phyloP scores from a whole-genome alignment of 2,329 filamentous ascomycete species.

The Calonectria ilicicola region DNA sequence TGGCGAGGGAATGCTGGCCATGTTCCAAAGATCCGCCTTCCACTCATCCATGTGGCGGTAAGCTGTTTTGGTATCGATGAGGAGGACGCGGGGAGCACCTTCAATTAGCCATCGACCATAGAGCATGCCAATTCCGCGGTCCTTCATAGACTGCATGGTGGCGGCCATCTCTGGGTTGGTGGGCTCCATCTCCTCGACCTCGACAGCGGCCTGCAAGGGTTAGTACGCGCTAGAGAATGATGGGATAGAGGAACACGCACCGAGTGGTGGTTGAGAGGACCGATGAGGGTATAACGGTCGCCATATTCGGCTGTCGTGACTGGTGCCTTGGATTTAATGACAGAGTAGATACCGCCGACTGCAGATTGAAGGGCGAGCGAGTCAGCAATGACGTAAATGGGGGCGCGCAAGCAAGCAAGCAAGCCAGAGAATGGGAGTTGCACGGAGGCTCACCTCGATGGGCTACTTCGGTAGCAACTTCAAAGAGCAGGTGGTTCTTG shows the following conservation, averaged over 20 bases:
- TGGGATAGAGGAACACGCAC: conserved; percentile 61
- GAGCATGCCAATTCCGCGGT: conserved; percentile 87
- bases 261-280: conserved; percentile 91
- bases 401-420: neutral
- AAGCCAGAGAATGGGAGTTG: conserved; percentile 19
- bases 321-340: conserved; percentile 98
- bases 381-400: conserved; percentile 27
- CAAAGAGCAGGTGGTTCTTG: conserved; percentile 95
- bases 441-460: conserved; percentile 79
- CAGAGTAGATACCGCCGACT: conserved; percentile 99
- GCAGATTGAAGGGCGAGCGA: conserved; percentile 15
- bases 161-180: conserved; percentile 81
- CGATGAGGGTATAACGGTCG: conserved; percentile 94
- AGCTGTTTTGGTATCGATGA: conserved; percentile 95
- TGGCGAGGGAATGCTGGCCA: conserved; percentile 92
- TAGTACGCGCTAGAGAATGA: conserved; percentile 7
- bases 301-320: conserved; percentile 99
- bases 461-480: conserved; percentile 96
- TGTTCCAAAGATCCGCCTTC: conserved; percentile 96
- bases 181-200: conserved; percentile 93
- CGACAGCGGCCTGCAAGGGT: conserved; percentile 82
- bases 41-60: conserved; percentile 94
- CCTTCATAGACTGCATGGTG: conserved; percentile 93
- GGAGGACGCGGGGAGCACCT: conserved; percentile 90
- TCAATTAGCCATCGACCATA: conserved; percentile 99